Conservation (phyloP, 805 yeast genomes). For the Teunomyces tritomae region DNA sequence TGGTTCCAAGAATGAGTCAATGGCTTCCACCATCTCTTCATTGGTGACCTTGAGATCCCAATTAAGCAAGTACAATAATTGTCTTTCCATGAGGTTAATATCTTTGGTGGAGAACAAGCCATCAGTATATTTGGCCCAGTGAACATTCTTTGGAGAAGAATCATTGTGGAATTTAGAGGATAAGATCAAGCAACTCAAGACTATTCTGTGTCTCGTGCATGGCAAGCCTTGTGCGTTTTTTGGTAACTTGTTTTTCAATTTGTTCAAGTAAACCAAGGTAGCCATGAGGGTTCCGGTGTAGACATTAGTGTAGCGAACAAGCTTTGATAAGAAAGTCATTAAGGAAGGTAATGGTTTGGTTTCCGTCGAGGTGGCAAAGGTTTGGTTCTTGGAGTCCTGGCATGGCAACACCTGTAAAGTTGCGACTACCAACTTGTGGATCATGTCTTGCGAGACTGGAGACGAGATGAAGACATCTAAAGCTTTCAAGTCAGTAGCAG, state of each 20-base stretch:
- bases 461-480: constrained; percentile 56
- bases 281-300: constrained; percentile 76
- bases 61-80: constrained; percentile 60
- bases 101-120: constrained; percentile 67
- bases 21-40: constrained; percentile 40
- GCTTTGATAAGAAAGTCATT: constrained; percentile 68
- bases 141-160: constrained; percentile 71
- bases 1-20: constrained; percentile 50
- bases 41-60: constrained; percentile 61
- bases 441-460: constrained; percentile 74
- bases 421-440: constrained; percentile 62
- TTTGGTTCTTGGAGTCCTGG: constrained; percentile 37
- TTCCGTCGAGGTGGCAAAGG: constrained; percentile 23
- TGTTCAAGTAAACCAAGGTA: constrained; percentile 65
- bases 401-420: constrained; percentile 70
- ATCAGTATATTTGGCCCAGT: constrained; percentile 79
- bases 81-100: constrained; percentile 79
- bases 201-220: constrained; percentile 76
- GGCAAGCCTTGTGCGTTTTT: constrained; percentile 73
- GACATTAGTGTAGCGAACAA: constrained; percentile 75
- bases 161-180: constrained; percentile 77
- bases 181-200: constrained; percentile 69
- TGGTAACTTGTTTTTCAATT: constrained; percentile 60
- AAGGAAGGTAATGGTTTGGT: constrained; percentile 58
- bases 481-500: constrained; percentile 45